Conservation (phyloP, 306 rosid species). For the Elaeagnus macrophylla region DNA sequence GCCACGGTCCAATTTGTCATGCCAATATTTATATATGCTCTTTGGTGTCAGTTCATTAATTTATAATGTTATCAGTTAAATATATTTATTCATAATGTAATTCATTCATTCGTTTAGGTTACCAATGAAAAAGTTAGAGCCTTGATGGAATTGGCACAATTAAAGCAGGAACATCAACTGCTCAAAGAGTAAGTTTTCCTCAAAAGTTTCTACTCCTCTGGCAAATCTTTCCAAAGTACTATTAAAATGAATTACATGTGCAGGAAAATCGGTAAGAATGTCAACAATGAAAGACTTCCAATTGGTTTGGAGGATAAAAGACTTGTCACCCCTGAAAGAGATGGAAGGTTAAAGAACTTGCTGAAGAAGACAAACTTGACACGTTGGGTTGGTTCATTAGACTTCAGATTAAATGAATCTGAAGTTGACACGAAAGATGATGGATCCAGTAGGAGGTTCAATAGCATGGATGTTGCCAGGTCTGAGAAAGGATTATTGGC, state of each 20-base stretch:
- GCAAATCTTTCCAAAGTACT: conserved; percentile 9
- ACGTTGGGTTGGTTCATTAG: conserved; percentile 66
- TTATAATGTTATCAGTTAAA: background rate
- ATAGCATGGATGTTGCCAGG: conserved; percentile 89
- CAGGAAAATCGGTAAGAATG: conserved; percentile 50
- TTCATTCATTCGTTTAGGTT: conserved; percentile 48
- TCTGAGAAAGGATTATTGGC: conserved; percentile 22
- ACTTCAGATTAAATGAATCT: conserved; percentile 42
- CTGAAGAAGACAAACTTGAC: conserved; percentile 75
- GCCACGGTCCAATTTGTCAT: background rate
- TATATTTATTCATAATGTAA: conserved; percentile 17
- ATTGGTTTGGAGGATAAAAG: conserved; percentile 36
- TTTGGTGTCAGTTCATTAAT: background rate
- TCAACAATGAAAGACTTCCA: conserved; percentile 30
- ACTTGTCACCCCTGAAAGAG: conserved; percentile 41
- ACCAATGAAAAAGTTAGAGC: conserved; percentile 93
- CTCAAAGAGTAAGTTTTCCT: conserved; percentile 59
- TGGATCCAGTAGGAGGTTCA: conserved; percentile 35
- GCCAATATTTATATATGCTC: background rate
- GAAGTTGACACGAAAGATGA: conserved; percentile 31
- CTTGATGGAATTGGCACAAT: conserved; percentile 75
- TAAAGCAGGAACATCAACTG: conserved; percentile 69
- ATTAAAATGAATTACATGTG: conserved; percentile 12
- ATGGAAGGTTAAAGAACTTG: conserved; percentile 61
- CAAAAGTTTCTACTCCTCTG: conserved; percentile 12